Conservation (phyloP, 2,329 filamentous ascomycete genomes). For the Davidsoniella eucalypti region DNA sequence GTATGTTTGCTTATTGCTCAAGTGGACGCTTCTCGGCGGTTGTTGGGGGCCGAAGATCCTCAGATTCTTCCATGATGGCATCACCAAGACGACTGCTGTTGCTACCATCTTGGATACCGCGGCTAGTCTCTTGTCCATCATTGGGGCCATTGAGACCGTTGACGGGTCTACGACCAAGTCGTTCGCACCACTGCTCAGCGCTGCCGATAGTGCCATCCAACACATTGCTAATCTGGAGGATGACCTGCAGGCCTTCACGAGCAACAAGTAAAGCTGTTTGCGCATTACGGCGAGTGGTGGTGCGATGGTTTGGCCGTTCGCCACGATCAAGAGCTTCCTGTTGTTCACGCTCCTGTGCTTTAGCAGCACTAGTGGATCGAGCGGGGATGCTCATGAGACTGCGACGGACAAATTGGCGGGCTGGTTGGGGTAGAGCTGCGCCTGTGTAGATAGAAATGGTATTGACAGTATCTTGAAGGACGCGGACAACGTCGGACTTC, state of each 20-base stretch:
- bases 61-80: constrained; percentile 15
- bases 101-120: neutral
- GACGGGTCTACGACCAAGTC: constrained; percentile 37
- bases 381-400: constrained; percentile 75
- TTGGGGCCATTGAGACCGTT: constrained; percentile 11
- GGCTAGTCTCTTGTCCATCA: neutral
- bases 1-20: neutral
- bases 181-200: constrained; percentile 81
- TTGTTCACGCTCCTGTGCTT: constrained; percentile 6
- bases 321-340: constrained; percentile 10
- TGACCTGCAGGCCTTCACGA: constrained; percentile 84
- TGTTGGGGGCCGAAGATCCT: constrained; percentile 14
- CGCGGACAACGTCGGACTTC: constrained; percentile 57
- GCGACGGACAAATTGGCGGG: constrained; percentile 61
- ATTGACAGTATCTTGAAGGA: constrained; percentile 64
- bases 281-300: constrained; percentile 32
- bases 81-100: constrained; percentile 13
- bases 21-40: constrained; percentile 14
- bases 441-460: constrained; percentile 81
- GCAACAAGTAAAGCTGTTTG: constrained; percentile 73
- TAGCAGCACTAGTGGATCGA: constrained; percentile 58
- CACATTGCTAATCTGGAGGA: constrained; percentile 75
- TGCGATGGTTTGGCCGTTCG: constrained; percentile 9
- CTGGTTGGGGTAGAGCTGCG: constrained; percentile 81
- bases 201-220: constrained; percentile 79